Evolutionary conservation across 768 basidiomycete genomes (phyloP).

Genomic region (Sporobolomyces roseus): DNA sequence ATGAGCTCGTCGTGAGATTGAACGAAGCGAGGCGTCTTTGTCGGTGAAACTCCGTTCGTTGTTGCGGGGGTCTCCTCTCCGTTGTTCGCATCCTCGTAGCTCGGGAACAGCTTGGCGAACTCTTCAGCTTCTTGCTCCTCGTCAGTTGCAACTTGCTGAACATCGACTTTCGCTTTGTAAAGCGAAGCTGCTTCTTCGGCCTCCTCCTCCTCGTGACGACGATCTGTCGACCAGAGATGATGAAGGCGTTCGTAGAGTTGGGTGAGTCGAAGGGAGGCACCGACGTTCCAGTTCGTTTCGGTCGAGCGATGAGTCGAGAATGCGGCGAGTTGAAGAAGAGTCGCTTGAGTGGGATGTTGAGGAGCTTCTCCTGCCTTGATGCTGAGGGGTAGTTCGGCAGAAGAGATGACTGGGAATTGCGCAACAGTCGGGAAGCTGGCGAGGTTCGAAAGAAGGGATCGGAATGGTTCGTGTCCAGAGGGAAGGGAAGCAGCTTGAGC

Average conservation of each 20-base stretch:
- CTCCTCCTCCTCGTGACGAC: constrained; percentile 63
- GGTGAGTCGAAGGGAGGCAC: constrained; percentile 52
- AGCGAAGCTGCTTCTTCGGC: constrained; percentile 65
- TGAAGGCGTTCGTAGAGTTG: constrained; percentile 63
- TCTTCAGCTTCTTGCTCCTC: constrained; percentile 76
- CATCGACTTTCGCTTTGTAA: constrained; percentile 63
- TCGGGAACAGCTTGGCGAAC: constrained; percentile 78
- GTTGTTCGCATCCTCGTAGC: constrained; percentile 55
- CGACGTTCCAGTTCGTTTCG: constrained; percentile 3
- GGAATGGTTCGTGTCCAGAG: constrained; percentile 32
- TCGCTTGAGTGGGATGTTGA: constrained; percentile 32
- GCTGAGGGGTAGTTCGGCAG: constrained; percentile 35
- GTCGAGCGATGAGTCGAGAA: constrained; percentile 53
- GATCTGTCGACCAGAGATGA: constrained; percentile 79
- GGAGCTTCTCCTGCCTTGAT: constrained; percentile 38
- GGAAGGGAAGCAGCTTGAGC: constrained; percentile 5
- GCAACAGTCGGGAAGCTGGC: constrained; percentile 42
- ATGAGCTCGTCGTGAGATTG: constrained; percentile 26
- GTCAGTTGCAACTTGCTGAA: constrained; percentile 61
- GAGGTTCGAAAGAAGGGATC: constrained; percentile 37
- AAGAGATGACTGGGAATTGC: background rate
- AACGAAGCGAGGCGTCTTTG: constrained; percentile 26
- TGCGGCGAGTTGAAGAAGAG: constrained; percentile 37
- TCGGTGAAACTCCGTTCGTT: background rate
- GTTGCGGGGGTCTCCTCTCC: background rate